Evolutionary conservation across 768 basidiomycete genomes (phyloP), one percentile per base, ranked within the genome.

Genomic region (Mycena polygramma): DNA sequence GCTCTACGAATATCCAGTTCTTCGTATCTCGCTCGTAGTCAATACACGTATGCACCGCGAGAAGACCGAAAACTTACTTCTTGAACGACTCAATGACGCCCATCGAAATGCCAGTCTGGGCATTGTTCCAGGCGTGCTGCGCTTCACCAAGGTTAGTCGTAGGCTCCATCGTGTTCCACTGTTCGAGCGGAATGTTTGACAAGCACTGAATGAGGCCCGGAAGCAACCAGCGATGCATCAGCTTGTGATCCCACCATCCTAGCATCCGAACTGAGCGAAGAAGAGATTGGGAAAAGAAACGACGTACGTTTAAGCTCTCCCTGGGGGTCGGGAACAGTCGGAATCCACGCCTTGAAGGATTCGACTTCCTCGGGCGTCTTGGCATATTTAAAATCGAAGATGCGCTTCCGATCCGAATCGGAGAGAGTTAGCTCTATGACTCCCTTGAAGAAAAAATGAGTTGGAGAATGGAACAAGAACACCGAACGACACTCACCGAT

Each of bases 191-290:
- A 24, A 68, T 62, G 59, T 36, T 37, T n/a, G 67, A 68, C 36
- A 68, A 14, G 53, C 67, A 68, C 39, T 55, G 58, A 41, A 68
- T 62, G 53, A 62, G 48, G 35, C 51, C 60, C 4, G 13, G 59
- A 19, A 68, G 67, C 24, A 68, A 51, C 67, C 67, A 68, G 59
- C 48, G 48, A 49, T 68, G 66, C 58, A 61, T 60, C 11, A 61
- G 24, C 59, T 68, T 68, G 57, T 68, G 59, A 4, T 62, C 49
- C 67, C 67, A 68, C 67, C 67, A 68, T 51, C 58, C 67, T 68
- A 46, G 35, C 39, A 53, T 39, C 19, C 19, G 19, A 2, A 19
- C 24, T 59, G 48, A 49, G 57, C 37, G 11, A 39, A 39, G 14
- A 53, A 24, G 26, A 0, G 46, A 26, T 7, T 11, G 41, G 19